Conservation (phyloP, 441 rosid genomes). For the Cnidoscolus chayamansa region DNA sequence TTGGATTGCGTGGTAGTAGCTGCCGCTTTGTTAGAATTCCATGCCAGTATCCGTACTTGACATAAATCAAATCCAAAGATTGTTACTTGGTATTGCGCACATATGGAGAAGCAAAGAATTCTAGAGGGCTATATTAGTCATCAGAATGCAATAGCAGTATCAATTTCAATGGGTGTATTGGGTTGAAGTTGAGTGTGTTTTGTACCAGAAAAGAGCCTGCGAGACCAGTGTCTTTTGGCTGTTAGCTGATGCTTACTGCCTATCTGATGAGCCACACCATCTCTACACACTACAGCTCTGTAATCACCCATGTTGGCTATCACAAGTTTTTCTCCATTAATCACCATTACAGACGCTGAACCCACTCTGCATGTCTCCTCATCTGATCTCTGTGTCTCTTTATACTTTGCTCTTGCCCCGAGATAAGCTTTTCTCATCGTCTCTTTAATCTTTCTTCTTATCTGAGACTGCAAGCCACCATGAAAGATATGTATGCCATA, state of each 20-base stretch:
- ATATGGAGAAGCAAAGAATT: no score
- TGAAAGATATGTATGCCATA: not conserved
- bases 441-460: constrained; percentile 51
- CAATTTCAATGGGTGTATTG: no score
- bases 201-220: constrained; percentile 44
- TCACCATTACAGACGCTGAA: constrained; percentile 55
- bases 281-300: constrained; percentile 57
- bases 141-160: not conserved
- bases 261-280: constrained; percentile 60
- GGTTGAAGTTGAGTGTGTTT: not conserved
- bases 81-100: no score
- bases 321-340: constrained; percentile 67
- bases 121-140: not conserved
- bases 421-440: constrained; percentile 52
- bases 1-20: constrained; percentile 25
- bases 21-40: constrained; percentile 35
- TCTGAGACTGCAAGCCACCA: constrained; percentile 37
- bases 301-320: constrained; percentile 62
- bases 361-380: constrained; percentile 35
- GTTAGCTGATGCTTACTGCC: constrained; percentile 30
- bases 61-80: no score
- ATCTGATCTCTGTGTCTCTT: constrained; percentile 35
- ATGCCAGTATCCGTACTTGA: constrained; percentile 32
- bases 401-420: constrained; percentile 42
- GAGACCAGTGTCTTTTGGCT: constrained; percentile 45